phyloP scores from a whole-genome alignment of 2,329 filamentous ascomycete genomes.

The Hymenoscyphus repandus region DNA sequence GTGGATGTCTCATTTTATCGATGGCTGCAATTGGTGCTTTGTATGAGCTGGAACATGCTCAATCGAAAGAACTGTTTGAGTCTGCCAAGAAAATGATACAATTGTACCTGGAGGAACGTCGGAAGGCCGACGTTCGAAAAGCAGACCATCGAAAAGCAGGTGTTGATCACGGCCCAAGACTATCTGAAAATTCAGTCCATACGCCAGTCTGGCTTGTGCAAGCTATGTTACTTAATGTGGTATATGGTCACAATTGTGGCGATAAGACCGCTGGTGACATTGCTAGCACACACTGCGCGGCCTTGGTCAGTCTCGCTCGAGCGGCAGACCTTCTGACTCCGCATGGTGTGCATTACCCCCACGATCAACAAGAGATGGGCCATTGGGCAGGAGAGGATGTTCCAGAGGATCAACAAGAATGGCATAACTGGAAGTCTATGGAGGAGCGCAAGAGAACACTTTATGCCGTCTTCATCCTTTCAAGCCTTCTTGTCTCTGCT shows the following conservation, averaged over 20 bases:
- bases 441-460: slow-evolving; percentile 93
- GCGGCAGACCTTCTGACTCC: slow-evolving; percentile 71
- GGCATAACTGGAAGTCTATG: slow-evolving; percentile 80
- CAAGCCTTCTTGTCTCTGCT: slow-evolving; percentile 82
- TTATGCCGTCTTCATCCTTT: slow-evolving; percentile 85
- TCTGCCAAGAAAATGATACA: slow-evolving; percentile 95
- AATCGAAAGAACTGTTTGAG: slow-evolving; percentile 83
- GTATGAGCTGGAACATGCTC: slow-evolving; percentile 77
- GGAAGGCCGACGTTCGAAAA: slow-evolving; percentile 74
- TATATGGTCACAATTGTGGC: slow-evolving; percentile 91
- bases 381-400: slow-evolving; percentile 28
- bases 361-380: slow-evolving; percentile 32
- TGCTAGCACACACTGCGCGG: slow-evolving; percentile 85
- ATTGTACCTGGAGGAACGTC: slow-evolving; percentile 83
- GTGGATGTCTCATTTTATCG: slow-evolving; percentile 78
- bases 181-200: slow-evolving; percentile 57
- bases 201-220: slow-evolving; percentile 94
- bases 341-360: slow-evolving; percentile 18
- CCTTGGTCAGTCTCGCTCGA: slow-evolving; percentile 83
- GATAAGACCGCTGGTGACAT: slow-evolving; percentile 89
- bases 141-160: slow-evolving; percentile 51
- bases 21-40: slow-evolving; percentile 82
- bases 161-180: slow-evolving; percentile 41
- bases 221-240: slow-evolving; percentile 92
- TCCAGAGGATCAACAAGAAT: slow-evolving; percentile 63